Conservation (phyloP, 2,329 filamentous ascomycete genomes). For the Xylaria sp. region DNA sequence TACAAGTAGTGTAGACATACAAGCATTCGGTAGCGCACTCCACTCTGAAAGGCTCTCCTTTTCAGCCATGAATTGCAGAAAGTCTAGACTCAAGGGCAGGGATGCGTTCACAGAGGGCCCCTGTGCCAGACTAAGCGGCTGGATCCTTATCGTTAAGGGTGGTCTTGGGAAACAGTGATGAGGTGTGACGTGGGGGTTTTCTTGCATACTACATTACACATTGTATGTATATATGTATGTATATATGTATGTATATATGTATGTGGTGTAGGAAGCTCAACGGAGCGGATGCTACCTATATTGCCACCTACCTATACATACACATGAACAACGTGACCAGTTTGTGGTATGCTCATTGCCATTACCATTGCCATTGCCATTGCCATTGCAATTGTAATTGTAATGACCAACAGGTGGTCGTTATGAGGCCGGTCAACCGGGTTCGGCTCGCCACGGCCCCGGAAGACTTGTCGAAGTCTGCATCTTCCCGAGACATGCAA, state of each 20-base stretch:
- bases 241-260: background rate
- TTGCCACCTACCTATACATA: background rate
- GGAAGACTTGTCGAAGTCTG: conserved; percentile 34
- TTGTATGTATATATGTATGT: background rate
- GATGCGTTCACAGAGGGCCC: conserved; percentile 25
- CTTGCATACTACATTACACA: background rate
- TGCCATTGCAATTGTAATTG: too few relatives aligned
- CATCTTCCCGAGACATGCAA: conserved; percentile 38
- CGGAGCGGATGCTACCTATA: background rate
- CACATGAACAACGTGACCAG: background rate
- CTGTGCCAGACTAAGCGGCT: conserved; percentile 23
- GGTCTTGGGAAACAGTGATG: conserved; percentile 3
- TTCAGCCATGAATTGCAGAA: conserved; percentile 32
- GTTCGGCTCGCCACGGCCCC: conserved; percentile 35
- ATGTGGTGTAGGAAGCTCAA: background rate
- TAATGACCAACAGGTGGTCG: background rate
- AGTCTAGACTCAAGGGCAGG: conserved; percentile 37
- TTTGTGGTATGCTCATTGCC: background rate
- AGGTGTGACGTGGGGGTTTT: conserved; percentile 19
- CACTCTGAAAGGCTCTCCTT: conserved; percentile 30
- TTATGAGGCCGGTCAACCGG: conserved; percentile 13
- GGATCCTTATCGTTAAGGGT: conserved; percentile 7
- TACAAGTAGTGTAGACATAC: background rate
- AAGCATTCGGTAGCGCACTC: conserved; percentile 29
- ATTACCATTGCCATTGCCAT: too few relatives aligned